Evolutionary conservation across 768 basidiomycete genomes (phyloP), one percentile per base, ranked within the genome.

Genomic region (Suillus subluteus): DNA sequence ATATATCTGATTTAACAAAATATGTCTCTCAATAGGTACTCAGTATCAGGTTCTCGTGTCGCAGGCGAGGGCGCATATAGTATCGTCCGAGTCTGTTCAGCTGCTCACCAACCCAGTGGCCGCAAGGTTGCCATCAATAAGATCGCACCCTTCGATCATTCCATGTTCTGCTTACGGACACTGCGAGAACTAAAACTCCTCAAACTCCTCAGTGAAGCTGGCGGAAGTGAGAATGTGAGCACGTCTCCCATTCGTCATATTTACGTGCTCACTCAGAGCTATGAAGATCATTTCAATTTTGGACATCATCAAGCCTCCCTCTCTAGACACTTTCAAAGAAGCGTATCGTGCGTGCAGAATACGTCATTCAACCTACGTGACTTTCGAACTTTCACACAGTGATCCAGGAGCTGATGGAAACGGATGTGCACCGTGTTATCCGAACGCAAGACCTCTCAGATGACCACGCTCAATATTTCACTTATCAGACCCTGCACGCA

Each of bases 61-160:
- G 91, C 95, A 65, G 92, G 93, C 59, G 93, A 95, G 76, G 93
- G 95, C 32, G 95, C 95, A 62, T 96, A 97, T 74, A 97, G 97
- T 62, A 92, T 97, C 73, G 96, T 98, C 26, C 26, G 26, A 26
- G 26, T 26, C 67, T 95, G 93, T 79, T 96, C 96, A 26, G 96
- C 96, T 6, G 82, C 95, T 4, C 96, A 99, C 75, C 78, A 87
- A 67, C 90, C 94, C 2, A 93, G 92, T 62, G 89, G 90, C 62
- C 91, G 94, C 66, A 95, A 95, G 78, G 97, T 99, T 67, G 96
- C 96, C 64, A 96, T 98, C 84, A 98, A 97, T 85, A 94, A 94
- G 81, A 95, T 98, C 79, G 89, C 92, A 0, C 95, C 95, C 6
- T 98, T 97, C 71, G 95, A 97, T 76, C 95, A 96, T 75, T 90